A percentile compares a stretch with the other conserved stretches of the same genome.
Evolutionary conservation across 2,329 filamentous ascomycete species (phyloP).

Genomic region (Penicillium sp.): DNA sequence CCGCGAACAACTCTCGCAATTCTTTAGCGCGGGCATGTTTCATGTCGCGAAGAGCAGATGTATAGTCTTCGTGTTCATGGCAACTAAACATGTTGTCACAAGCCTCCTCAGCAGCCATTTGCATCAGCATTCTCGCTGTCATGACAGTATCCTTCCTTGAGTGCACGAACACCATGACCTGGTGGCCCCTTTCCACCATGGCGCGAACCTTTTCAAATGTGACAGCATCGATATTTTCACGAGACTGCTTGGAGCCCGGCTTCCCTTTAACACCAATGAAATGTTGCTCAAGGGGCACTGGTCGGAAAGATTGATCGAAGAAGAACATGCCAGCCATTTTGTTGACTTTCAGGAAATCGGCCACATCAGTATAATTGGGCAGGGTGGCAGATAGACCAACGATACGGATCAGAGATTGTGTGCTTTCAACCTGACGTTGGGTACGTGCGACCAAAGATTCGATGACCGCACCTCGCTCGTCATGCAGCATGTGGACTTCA

Average conservation of each 20-base stretch:
- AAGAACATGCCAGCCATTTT: conserved; percentile 91
- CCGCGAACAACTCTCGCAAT: conserved; percentile 82
- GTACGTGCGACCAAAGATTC: conserved; percentile 95
- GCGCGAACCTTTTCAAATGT: conserved; percentile 93
- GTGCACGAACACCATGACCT: conserved; percentile 99
- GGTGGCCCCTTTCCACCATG: conserved; percentile 89
- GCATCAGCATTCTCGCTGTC: conserved; percentile 80
- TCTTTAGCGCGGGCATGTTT: conserved; percentile 83
- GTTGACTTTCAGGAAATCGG: conserved; percentile 96
- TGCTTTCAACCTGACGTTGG: conserved; percentile 94
- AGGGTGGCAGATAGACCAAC: conserved; percentile 93
- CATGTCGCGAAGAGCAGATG: conserved; percentile 78
- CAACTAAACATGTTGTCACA: conserved; percentile 84
- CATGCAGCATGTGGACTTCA: conserved; percentile 99
- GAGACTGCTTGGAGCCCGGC: conserved; percentile 73
- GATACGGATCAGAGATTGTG: conserved; percentile 94
- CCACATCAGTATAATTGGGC: conserved; percentile 94
- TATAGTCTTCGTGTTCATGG: conserved; percentile 74
- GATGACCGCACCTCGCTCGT: conserved; percentile 92
- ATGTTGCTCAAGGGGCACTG: conserved; percentile 94
- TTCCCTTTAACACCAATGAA: conserved; percentile 95
- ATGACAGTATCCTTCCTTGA: conserved; percentile 91
- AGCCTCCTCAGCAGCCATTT: conserved; percentile 81
- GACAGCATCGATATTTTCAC: conserved; percentile 84
- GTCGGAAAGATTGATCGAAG: conserved; percentile 93